A percentile compares a stretch with the other conserved stretches of the same genome.
Conservation (phyloP, 2,329 filamentous ascomycete genomes). For the Sporothrix sp. region DNA sequence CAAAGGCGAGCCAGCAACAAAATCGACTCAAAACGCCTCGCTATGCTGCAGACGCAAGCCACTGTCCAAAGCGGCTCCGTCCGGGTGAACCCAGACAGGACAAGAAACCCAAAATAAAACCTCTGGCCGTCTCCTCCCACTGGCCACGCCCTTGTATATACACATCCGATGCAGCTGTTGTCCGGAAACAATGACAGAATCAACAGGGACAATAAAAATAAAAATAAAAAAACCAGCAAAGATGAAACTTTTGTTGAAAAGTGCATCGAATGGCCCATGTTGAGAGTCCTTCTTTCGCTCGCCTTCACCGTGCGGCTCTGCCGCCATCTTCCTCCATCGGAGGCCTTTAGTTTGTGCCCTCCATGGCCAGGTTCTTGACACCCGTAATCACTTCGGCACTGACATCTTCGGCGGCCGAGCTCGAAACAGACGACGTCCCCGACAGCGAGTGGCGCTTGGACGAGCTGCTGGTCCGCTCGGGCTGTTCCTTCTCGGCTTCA, state of each 20-base stretch:
- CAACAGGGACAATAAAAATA: neutral
- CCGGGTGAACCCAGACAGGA: too few species aligned
- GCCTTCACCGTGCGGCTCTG: neutral
- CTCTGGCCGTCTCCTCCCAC: too few species aligned
- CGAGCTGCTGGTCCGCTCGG: neutral
- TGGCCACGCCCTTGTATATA: too few species aligned
- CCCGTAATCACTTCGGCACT: conserved; percentile 51
- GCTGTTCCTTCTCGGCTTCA: neutral
- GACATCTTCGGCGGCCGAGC: conserved; percentile 33
- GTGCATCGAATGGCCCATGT: neutral
- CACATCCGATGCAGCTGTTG: too few species aligned
- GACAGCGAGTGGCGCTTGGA: neutral
- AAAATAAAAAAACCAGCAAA: neutral
- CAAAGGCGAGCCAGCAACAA: neutral
- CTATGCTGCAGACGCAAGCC: too few species aligned
- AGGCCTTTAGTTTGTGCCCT: too few species aligned
- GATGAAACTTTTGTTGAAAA: neutral
- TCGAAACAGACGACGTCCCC: conserved; percentile 8
- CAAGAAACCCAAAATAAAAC: too few species aligned
- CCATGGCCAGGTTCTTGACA: conserved; percentile 42
- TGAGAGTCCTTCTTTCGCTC: conserved; percentile 1
- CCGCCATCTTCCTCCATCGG: too few species aligned
- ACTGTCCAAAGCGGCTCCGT: too few species aligned
- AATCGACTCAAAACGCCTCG: conserved; percentile 16
- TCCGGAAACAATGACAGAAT: neutral